These are phyloP conservation scores for Blumeriella jaapii DNA, from an alignment of 2,329 filamentous ascomycete species.

Conservation along the genomic window DNA sequence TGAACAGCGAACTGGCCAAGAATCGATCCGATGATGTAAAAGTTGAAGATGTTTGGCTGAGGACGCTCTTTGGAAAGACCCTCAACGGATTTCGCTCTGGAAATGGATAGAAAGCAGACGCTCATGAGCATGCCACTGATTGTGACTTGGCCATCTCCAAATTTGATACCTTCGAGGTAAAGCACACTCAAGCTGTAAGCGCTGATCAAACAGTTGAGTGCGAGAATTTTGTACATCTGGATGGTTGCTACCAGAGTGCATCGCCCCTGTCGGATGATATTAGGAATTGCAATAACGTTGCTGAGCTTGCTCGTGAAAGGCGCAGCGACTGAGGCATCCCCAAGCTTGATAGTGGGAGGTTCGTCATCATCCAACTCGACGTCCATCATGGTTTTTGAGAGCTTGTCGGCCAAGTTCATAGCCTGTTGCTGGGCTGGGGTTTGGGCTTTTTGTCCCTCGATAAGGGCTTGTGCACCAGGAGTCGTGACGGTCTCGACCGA, in stretches of 20 bases:
- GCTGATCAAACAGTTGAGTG: conserved; percentile 93
- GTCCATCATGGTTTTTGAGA: conserved; percentile 82
- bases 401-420: conserved; percentile 70
- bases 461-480: conserved; percentile 50
- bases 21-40: conserved; percentile 96
- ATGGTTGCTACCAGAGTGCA: conserved; percentile 97
- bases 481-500: conserved; percentile 54
- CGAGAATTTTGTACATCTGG: conserved; percentile 99
- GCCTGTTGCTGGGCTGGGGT: conserved; percentile 61
- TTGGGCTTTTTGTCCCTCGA: conserved; percentile 43
- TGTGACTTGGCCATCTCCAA: conserved; percentile 94
- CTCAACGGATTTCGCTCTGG: conserved; percentile 92
- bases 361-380: conserved; percentile 75
- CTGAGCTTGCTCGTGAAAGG: conserved; percentile 96
- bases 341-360: conserved; percentile 90
- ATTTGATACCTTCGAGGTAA: conserved; percentile 97
- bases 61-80: conserved; percentile 91
- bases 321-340: conserved; percentile 91
- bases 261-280: conserved; percentile 94
- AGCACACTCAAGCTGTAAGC: conserved; percentile 94
- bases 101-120: conserved; percentile 97
- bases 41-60: conserved; percentile 97
- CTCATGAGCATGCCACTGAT: conserved; percentile 99
- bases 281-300: conserved; percentile 93
- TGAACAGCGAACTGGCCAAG: conserved; percentile 95